Conservation (phyloP, 2,329 filamentous ascomycete species). For the Penicillium sp. region DNA sequence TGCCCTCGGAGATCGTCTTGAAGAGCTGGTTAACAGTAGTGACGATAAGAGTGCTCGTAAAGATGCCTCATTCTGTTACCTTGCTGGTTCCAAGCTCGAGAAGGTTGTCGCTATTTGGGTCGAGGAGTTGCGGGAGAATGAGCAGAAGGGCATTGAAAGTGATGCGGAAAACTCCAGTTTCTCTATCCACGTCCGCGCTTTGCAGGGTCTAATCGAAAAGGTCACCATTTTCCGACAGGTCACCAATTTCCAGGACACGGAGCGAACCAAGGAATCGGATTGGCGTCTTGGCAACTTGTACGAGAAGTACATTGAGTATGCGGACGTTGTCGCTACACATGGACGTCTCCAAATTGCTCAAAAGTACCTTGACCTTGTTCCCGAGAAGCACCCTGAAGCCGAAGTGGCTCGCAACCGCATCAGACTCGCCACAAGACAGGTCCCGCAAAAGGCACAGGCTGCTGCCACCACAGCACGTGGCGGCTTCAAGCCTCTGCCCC, state of each 20-base stretch:
- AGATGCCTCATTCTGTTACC: conserved; percentile 93
- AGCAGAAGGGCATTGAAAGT: conserved; percentile 71
- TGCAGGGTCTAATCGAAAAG: conserved; percentile 97
- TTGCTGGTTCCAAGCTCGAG: conserved; percentile 93
- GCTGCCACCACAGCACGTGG: conserved; percentile 42
- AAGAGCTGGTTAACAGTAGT: conserved; percentile 62
- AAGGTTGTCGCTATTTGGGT: conserved; percentile 97
- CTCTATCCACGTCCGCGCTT: conserved; percentile 81
- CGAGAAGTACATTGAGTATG: conserved; percentile 95
- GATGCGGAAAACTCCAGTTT: conserved; percentile 75
- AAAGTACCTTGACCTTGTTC: conserved; percentile 87
- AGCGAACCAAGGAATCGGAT: conserved; percentile 68
- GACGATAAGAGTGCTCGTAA: conserved; percentile 65
- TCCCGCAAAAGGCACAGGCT: conserved; percentile 42
- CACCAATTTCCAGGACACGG: conserved; percentile 82
- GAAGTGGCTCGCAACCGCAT: conserved; percentile 84
- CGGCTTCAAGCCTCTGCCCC: conserved; percentile 43
- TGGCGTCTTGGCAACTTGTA: conserved; percentile 92
- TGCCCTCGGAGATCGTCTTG: conserved; percentile 85
- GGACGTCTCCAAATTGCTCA: conserved; percentile 84
- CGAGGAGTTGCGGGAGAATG: conserved; percentile 79
- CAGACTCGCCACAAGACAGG: conserved; percentile 75
- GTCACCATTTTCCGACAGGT: conserved; percentile 95
- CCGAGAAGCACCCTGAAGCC: conserved; percentile 77
- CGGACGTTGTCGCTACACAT: conserved; percentile 88